These are phyloP conservation scores for Apocynum venetum DNA, from an alignment of 257 asterid species.

Conservation along the genomic window DNA sequence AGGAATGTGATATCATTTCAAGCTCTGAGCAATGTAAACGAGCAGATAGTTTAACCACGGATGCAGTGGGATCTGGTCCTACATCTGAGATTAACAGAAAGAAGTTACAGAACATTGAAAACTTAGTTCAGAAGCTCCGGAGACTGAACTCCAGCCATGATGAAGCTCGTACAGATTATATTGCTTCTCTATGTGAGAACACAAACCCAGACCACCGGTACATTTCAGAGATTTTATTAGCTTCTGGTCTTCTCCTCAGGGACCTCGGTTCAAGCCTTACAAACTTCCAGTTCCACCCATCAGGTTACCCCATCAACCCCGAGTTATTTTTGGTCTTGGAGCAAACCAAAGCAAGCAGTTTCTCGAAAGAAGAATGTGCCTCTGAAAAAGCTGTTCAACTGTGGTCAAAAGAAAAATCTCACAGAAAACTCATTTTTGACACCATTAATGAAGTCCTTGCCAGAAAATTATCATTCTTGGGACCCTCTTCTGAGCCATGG, in stretches of 20 bases:
- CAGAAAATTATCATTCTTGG: slow-evolving; percentile 36
- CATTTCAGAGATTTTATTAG: slow-evolving; percentile 79
- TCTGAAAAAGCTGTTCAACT: slow-evolving; percentile 27
- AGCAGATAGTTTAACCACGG: slow-evolving; percentile 18
- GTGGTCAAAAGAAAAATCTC: slow-evolving; percentile 35
- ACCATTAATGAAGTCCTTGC: slow-evolving; percentile 75
- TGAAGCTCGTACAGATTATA: slow-evolving; percentile 81
- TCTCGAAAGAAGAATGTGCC: slow-evolving; percentile 29
- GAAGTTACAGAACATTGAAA: slow-evolving; percentile 73
- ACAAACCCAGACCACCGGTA: slow-evolving; percentile 74
- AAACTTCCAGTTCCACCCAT: slow-evolving; percentile 71
- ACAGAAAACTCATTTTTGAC: slow-evolving; percentile 73
- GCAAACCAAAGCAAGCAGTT: slow-evolving; percentile 65
- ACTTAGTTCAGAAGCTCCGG: slow-evolving; percentile 73
- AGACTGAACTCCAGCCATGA: slow-evolving; percentile 89
- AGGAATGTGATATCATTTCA: slow-evolving; percentile 19
- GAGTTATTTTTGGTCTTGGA: slow-evolving; percentile 90
- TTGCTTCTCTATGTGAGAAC: slow-evolving; percentile 89
- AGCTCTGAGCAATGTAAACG: slow-evolving; percentile 21
- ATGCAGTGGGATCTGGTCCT: slow-evolving; percentile 26
- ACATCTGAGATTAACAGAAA: slow-evolving; percentile 45
- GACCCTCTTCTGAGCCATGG: slow-evolving; percentile 38
- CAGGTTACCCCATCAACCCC: slow-evolving; percentile 88
- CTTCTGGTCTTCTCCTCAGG: slow-evolving; percentile 90
- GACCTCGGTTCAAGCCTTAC: slow-evolving; percentile 63